These are phyloP conservation scores for Alternaria alternata DNA, from an alignment of 2,329 filamentous ascomycete genomes.

Conservation along the genomic window DNA sequence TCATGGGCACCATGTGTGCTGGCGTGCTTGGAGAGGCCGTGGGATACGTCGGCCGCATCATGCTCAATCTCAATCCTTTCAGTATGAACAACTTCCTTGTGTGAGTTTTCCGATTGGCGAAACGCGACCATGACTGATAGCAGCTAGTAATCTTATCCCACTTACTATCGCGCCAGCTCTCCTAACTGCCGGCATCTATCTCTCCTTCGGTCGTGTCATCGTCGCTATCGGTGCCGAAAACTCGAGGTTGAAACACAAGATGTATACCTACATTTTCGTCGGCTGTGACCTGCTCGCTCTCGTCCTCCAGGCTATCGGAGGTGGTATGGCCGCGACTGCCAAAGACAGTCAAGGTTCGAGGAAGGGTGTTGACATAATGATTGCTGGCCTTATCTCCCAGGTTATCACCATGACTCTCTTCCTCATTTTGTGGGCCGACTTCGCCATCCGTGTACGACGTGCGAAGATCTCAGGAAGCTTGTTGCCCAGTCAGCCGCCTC, in stretches of 20 bases:
- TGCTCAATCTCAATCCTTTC: no score
- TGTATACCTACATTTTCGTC: slow-evolving; percentile 66
- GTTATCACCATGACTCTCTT: slow-evolving; percentile 62
- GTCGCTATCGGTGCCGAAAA: no score
- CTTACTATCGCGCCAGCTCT: no score
- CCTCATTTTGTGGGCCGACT: slow-evolving; percentile 51
- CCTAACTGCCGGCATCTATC: no score
- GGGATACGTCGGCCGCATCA: no score
- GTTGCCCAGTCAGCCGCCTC: slow-evolving; percentile 27
- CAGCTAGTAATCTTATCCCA: no score
- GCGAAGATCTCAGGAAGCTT: slow-evolving; percentile 27
- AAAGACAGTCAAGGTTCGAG: slow-evolving; percentile 50
- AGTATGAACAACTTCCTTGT: no score
- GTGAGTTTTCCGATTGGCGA: no score
- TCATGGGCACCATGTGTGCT: no score
- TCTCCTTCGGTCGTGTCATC: no score
- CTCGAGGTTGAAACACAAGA: slow-evolving; percentile 33
- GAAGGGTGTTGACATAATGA: slow-evolving; percentile 62
- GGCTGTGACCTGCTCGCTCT: slow-evolving; percentile 64
- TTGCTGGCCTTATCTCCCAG: slow-evolving; percentile 64
- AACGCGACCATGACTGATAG: no score
- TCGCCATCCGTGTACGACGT: slow-evolving; percentile 31
- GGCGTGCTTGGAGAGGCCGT: no score
- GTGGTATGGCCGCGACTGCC: slow-evolving; percentile 63
- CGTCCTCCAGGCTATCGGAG: slow-evolving; percentile 64